These are phyloP conservation scores for Scenedesmus sp. DNA, from an alignment of 163 green algal species.

Conservation along the genomic window DNA sequence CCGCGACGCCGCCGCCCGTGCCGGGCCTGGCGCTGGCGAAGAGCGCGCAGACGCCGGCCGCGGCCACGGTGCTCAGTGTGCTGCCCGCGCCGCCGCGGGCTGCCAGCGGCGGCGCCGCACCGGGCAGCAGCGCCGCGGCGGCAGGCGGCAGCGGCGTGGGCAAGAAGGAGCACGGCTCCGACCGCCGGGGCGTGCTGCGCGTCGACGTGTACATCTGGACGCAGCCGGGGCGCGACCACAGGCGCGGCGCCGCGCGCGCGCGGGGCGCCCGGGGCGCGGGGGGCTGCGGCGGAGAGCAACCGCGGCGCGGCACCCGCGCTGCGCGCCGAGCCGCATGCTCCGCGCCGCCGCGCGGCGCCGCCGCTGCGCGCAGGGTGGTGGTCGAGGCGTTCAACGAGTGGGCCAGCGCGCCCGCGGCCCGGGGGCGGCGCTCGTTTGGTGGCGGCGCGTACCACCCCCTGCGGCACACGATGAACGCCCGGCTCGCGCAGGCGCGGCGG, in stretches of 20 bases:
- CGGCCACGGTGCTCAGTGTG: too few relatives aligned
- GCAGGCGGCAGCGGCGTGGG: background rate
- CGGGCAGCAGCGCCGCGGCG: background rate
- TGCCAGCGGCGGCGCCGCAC: background rate
- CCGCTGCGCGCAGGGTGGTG: background rate
- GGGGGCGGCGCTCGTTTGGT: background rate
- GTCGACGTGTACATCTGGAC: constrained; percentile 37
- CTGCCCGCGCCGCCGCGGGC: too few relatives aligned
- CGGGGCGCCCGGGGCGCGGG: too few relatives aligned
- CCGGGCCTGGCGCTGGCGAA: too few relatives aligned
- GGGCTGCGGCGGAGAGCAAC: too few relatives aligned
- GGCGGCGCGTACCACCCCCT: background rate
- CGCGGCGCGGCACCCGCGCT: too few relatives aligned
- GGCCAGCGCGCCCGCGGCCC: background rate
- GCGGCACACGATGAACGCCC: background rate
- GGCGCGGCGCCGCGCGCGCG: background rate
- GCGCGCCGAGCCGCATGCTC: too few relatives aligned
- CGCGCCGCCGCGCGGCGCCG: too few relatives aligned
- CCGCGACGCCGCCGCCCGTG: background rate
- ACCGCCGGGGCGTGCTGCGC: constrained; percentile 14
- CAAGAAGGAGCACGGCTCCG: constrained; percentile 1
- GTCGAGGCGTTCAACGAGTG: background rate
- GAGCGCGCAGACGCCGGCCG: too few relatives aligned
- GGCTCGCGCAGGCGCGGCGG: background rate
- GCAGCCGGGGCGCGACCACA: background rate